A percentile compares a stretch with the other conserved stretches of the same genome.
phyloP scores from a whole-genome alignment of 2,329 filamentous ascomycete species.

The Penicillium griseofulvum region DNA sequence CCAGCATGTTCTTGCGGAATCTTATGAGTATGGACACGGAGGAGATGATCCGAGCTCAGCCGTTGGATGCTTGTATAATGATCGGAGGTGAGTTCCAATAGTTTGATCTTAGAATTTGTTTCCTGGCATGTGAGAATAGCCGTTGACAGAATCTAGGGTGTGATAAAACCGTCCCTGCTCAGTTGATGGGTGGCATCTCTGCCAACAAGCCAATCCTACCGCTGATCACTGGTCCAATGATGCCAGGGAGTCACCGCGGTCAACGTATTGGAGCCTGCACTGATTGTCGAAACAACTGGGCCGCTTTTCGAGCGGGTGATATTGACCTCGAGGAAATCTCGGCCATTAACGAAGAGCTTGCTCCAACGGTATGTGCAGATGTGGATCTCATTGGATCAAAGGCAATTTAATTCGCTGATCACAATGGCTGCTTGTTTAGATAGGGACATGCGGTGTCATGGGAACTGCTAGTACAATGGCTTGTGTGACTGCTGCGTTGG shows the following conservation, averaged over 20 bases:
- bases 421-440: conserved; percentile 17
- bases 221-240: conserved; percentile 71
- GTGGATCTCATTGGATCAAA: no score
- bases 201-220: conserved; percentile 70
- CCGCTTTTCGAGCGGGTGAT: conserved; percentile 61
- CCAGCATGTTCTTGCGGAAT: conserved; percentile 72
- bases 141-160: conserved; percentile 53
- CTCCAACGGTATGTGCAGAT: conserved; percentile 58
- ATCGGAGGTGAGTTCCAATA: conserved; percentile 56
- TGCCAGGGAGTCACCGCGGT: conserved; percentile 67
- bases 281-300: conserved; percentile 73
- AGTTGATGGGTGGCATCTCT: conserved; percentile 72
- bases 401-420: conserved; percentile 3
- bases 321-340: conserved; percentile 71
- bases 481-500: conserved; percentile 52
- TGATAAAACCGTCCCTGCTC: conserved; percentile 71
- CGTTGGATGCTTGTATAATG: conserved; percentile 65
- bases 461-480: conserved; percentile 59
- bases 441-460: conserved; percentile 58
- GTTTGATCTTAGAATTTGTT: not conserved
- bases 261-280: conserved; percentile 69
- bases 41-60: conserved; percentile 72
- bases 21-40: conserved; percentile 79
- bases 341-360: conserved; percentile 68
- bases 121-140: not conserved